A percentile compares a stretch with the other conserved stretches of the same genome.
Conservation (phyloP, 345 rosid genomes). For the Rhodamnia argentea region DNA sequence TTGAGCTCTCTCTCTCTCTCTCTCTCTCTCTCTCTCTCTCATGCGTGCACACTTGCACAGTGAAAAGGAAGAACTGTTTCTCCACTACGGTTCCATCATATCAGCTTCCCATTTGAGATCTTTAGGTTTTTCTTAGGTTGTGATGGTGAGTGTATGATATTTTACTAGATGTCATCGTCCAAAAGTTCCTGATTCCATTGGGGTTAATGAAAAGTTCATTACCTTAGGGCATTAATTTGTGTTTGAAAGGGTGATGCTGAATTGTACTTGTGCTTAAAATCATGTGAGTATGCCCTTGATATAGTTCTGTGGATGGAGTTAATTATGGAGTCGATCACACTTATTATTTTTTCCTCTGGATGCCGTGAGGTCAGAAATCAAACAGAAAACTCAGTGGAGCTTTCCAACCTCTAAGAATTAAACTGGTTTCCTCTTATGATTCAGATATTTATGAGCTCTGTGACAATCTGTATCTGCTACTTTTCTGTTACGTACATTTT, state of each 20-base stretch:
- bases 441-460: neutral
- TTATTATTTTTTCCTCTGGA: neutral
- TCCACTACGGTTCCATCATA: neutral
- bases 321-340: neutral
- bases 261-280: neutral
- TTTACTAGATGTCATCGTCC: neutral
- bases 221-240: neutral
- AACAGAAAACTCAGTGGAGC: neutral
- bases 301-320: neutral
- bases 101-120: neutral
- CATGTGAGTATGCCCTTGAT: neutral
- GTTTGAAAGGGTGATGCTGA: neutral
- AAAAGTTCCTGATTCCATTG: neutral
- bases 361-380: neutral
- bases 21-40: neutral
- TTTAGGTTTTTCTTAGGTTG: neutral
- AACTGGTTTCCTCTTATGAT: neutral
- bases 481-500: neutral
- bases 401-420: neutral
- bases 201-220: neutral
- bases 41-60: fast-evolving
- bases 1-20: neutral
- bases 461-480: neutral
- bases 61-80: neutral
- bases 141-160: neutral